These are phyloP conservation scores for Akanthomyces uredinophilus DNA, from an alignment of 2,329 filamentous ascomycete genomes.

Conservation along the genomic window DNA sequence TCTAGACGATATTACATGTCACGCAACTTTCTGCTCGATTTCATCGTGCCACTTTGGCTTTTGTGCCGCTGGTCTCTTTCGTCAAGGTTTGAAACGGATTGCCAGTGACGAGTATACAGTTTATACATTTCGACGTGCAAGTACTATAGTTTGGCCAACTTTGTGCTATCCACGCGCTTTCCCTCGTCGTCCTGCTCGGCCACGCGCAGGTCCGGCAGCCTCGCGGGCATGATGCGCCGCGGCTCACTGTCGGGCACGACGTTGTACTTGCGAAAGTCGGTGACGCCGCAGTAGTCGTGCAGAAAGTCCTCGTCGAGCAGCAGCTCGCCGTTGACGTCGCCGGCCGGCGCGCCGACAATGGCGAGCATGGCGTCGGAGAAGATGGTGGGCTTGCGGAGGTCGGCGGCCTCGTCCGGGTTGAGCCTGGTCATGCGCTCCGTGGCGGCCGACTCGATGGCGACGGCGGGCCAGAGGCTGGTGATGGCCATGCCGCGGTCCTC, in stretches of 20 bases:
- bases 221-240: slow-evolving; percentile 70
- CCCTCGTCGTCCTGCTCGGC: slow-evolving; percentile 79
- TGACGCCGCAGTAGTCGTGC: slow-evolving; percentile 55
- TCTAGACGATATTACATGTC: slow-evolving; percentile 9
- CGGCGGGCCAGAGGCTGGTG: slow-evolving; percentile 77
- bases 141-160: slow-evolving; percentile 34
- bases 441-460: slow-evolving; percentile 69
- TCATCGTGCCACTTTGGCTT: too few relatives aligned
- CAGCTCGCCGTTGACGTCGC: slow-evolving; percentile 64
- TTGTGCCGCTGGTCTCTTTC: neutral
- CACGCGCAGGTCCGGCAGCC: slow-evolving; percentile 65
- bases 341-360: slow-evolving; percentile 57
- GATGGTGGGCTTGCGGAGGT: slow-evolving; percentile 66
- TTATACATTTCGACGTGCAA: neutral
- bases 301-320: slow-evolving; percentile 80
- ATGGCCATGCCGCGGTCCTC: slow-evolving; percentile 59
- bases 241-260: slow-evolving; percentile 60
- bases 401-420: slow-evolving; percentile 43
- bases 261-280: slow-evolving; percentile 68
- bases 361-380: slow-evolving; percentile 76
- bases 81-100: too few relatives aligned
- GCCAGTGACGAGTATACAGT: too few relatives aligned
- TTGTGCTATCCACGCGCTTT: slow-evolving; percentile 60
- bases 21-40: neutral
- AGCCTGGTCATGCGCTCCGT: slow-evolving; percentile 49